Conservation (phyloP, 768 basidiomycete species). For the Termitomyces titanicus region DNA sequence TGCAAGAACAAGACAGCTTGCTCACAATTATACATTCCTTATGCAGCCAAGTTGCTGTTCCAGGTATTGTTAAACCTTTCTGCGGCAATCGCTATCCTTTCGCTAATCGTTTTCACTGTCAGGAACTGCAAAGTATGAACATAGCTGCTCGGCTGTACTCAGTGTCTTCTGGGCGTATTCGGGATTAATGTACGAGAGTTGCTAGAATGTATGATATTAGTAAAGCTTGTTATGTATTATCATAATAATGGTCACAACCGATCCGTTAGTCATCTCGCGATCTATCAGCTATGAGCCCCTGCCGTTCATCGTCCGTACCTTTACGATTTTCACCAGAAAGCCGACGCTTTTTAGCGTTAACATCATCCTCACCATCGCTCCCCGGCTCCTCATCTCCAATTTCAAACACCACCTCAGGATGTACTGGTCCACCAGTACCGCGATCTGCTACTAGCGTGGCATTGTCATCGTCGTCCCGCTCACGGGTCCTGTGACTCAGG, state of each 20-base stretch:
- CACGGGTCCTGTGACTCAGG: conserved; percentile 51
- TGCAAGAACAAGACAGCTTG: conserved; percentile 97
- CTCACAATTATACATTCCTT: conserved; percentile 90
- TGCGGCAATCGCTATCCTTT: not conserved
- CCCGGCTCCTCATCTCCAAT: conserved; percentile 80
- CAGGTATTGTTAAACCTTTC: conserved; percentile 52
- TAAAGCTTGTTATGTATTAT: conserved; percentile 17
- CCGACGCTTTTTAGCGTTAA: conserved; percentile 48
- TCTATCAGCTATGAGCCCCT: conserved; percentile 56
- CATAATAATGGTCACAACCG: conserved; percentile 11
- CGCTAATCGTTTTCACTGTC: conserved; percentile 3
- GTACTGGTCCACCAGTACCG: conserved; percentile 42
- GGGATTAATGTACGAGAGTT: conserved; percentile 44
- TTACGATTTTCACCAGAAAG: conserved; percentile 45
- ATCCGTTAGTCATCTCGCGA: conserved; percentile 29
- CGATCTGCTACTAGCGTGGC: conserved; percentile 64
- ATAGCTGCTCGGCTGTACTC: conserved; percentile 87
- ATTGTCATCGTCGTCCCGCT: conserved; percentile 61
- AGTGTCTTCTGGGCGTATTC: conserved; percentile 81
- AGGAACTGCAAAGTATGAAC: conserved; percentile 96
- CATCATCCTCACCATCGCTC: conserved; percentile 61
- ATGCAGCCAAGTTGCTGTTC: conserved; percentile 95
- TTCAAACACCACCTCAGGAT: conserved; percentile 82
- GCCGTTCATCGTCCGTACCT: conserved; percentile 54
- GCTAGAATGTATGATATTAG: conserved; percentile 19